Percentiles rank a stretch among this genome's conserved stretches.
These are phyloP conservation scores for Aaosphaeria pasadenensis DNA, from an alignment of 2,329 filamentous ascomycete genomes.

Conservation along the genomic window DNA sequence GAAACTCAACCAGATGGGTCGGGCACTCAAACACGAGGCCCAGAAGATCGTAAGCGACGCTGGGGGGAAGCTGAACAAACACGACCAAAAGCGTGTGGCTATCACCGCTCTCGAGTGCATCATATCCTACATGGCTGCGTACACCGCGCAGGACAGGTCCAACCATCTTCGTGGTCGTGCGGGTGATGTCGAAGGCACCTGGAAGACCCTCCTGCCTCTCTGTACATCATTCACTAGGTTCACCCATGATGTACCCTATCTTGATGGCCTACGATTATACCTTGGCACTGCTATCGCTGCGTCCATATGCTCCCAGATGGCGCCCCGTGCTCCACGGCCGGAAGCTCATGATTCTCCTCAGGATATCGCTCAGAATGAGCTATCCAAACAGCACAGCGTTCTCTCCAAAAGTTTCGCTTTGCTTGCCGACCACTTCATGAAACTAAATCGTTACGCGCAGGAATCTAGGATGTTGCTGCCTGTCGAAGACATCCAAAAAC, in stretches of 20 bases:
- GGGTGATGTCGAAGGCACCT: conserved; percentile 32
- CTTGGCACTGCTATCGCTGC: conserved; percentile 40
- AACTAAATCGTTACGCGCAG: conserved; percentile 21
- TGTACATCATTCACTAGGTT: conserved; percentile 27
- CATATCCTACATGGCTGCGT: conserved; percentile 40
- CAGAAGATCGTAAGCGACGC: conserved; percentile 32
- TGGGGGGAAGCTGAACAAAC: conserved; percentile 20
- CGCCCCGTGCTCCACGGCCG: conserved; percentile 19
- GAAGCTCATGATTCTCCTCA: conserved; percentile 27
- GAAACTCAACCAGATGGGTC: conserved; percentile 41
- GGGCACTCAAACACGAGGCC: conserved; percentile 46
- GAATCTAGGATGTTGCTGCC: conserved; percentile 27
- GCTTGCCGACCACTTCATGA: conserved; percentile 24
- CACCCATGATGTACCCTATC: conserved; percentile 32
- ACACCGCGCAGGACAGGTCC: conserved; percentile 28
- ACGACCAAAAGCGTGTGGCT: conserved; percentile 38
- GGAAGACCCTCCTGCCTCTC: conserved; percentile 37
- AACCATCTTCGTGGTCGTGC: conserved; percentile 26
- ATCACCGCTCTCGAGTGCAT: conserved; percentile 46
- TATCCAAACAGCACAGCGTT: conserved; percentile 17
- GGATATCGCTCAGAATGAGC: conserved; percentile 19
- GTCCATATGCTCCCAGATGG: conserved; percentile 32
- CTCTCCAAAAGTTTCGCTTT: conserved; percentile 24
- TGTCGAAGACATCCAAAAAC: conserved; percentile 33
- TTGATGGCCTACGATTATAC: conserved; percentile 41